Evolutionary conservation across 352 stramenopile genomes (phyloP).

Genomic region (Globisporangium paroecandrum): DNA sequence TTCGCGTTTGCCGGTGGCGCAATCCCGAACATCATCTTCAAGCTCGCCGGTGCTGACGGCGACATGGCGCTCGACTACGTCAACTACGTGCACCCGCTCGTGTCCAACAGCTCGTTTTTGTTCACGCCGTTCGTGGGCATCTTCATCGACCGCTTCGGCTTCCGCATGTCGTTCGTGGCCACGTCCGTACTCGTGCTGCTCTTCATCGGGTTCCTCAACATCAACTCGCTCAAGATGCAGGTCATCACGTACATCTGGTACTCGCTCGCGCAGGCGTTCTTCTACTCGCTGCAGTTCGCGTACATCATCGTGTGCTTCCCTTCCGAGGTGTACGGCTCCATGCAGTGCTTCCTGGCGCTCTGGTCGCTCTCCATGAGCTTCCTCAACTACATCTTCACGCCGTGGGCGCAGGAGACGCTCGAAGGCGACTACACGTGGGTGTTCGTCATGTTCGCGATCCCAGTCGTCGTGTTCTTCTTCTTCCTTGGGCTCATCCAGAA

Average conservation of each 20-base stretch:
- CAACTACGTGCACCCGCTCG: slow-evolving; percentile 24
- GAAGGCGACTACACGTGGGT: slow-evolving; percentile 30
- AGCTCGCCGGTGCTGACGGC: slow-evolving; percentile 11
- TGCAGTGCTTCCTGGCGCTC: slow-evolving; percentile 30
- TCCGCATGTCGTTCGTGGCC: slow-evolving; percentile 20
- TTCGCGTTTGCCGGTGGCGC: slow-evolving; percentile 28
- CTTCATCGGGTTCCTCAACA: slow-evolving; percentile 24
- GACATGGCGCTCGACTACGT: slow-evolving; percentile 21
- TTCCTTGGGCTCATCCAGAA: slow-evolving; percentile 25
- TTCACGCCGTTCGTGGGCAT: slow-evolving; percentile 26
- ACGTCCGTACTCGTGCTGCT: slow-evolving; percentile 21
- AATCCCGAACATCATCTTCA: slow-evolving; percentile 25
- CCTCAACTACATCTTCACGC: slow-evolving; percentile 38
- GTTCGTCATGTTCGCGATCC: slow-evolving; percentile 32
- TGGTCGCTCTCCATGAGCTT: slow-evolving; percentile 33
- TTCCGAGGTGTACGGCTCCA: slow-evolving; percentile 32
- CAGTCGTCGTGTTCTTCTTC: slow-evolving; percentile 25
- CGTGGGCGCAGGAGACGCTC: slow-evolving; percentile 32
- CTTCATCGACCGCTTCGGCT: slow-evolving; percentile 25
- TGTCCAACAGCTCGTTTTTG: slow-evolving; percentile 28
- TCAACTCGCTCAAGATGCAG: slow-evolving; percentile 23
- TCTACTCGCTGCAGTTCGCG: slow-evolving; percentile 33
- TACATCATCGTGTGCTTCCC: slow-evolving; percentile 37
- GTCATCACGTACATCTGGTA: slow-evolving; percentile 25
- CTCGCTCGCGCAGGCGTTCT: slow-evolving; percentile 23